Base-by-base conservation (phyloP, 768 basidiomycete species). In the Termitomyces heimii region DNA sequence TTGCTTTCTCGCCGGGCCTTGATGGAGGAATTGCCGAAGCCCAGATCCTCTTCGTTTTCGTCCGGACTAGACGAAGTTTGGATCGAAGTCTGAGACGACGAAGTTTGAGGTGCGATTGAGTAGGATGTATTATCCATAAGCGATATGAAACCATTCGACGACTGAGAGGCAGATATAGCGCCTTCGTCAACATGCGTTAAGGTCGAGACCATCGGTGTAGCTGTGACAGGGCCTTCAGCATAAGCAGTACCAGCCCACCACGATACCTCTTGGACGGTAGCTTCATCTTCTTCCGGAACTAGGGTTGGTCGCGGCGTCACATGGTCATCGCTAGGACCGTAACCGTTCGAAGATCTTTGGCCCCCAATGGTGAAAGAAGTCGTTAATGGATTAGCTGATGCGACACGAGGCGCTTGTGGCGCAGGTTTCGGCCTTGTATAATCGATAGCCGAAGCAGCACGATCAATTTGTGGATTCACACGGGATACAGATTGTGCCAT, bases 1-100 rank as follows among this genome's bases (percentile, higher is more conserved):
- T 48, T 53, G 13, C 65, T 66, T 72, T 80, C 20, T 61, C 58
- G 44, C 16, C 47, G 52, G 2, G 28, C 4, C 35, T 52, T 68
- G 47, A 79, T 78, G 14, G 72, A 76, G 14, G 72, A 75, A 66
- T 98, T 99, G 2, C 94, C 93, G 60, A 98, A 79, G 1, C 97
- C 97, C 51, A 99, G 80, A 66, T 97, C 94, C 0, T 86, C 86
- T 13, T 88, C 88, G 1, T 89, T 89, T 8, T 84, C 83, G 8
- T 76, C 69, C 52, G 48, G 59, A 29, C 62, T 53, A 7, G 62
- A 51, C 32, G 49, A 63, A 18, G 32, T 7, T 13, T 60, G 56
- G 46, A 56, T 37, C 28, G 49, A 34, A 42, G 50, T 53, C 45
- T 59, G 62, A 13, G 63, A 57, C 18, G 62, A 54, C 20, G 67